phyloP scores from a whole-genome alignment of 352 stramenopile species.

The Phytopythium aichiense region DNA sequence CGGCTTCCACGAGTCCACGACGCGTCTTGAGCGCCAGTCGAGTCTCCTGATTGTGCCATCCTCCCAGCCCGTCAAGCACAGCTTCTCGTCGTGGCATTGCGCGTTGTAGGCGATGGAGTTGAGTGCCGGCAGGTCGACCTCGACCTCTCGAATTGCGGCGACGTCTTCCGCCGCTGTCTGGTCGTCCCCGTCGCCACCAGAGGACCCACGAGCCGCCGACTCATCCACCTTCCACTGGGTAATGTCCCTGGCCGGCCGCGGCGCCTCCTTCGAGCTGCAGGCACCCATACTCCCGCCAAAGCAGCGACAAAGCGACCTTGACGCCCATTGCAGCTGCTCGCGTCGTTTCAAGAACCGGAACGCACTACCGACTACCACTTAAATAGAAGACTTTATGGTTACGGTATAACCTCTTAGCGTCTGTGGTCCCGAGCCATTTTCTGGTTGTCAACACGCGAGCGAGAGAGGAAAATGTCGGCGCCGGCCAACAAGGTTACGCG shows the following conservation, averaged over 20 bases:
- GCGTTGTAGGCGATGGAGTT: slow-evolving; percentile 45
- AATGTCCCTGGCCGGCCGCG: slow-evolving; percentile 18
- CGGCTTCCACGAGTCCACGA: slow-evolving; percentile 37
- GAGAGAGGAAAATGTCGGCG: slow-evolving; percentile 24
- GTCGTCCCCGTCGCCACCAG: background rate
- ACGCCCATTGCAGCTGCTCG: slow-evolving; percentile 5
- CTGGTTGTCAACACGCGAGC: slow-evolving; percentile 1
- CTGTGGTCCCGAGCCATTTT: background rate
- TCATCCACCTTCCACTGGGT: slow-evolving; percentile 49
- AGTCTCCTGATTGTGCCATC: slow-evolving; percentile 55
- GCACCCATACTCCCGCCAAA: slow-evolving; percentile 33
- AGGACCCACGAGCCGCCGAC: slow-evolving; percentile 5
- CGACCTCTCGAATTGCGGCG: background rate
- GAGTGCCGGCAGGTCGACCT: slow-evolving; percentile 26
- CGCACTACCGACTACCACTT: background rate
- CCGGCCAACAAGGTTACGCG: slow-evolving; percentile 60
- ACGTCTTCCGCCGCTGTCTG: background rate
- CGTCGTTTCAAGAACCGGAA: slow-evolving; percentile 13
- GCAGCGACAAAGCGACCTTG: background rate
- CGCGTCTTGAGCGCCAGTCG: slow-evolving; percentile 26
- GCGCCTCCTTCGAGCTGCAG: slow-evolving; percentile 34
- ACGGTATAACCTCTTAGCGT: background rate
- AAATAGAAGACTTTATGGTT: background rate
- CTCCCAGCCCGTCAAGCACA: slow-evolving; percentile 65
- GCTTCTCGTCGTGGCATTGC: slow-evolving; percentile 11